Base-by-base conservation (phyloP, 768 basidiomycete genomes). In the Dioszegia aurantiaca region DNA sequence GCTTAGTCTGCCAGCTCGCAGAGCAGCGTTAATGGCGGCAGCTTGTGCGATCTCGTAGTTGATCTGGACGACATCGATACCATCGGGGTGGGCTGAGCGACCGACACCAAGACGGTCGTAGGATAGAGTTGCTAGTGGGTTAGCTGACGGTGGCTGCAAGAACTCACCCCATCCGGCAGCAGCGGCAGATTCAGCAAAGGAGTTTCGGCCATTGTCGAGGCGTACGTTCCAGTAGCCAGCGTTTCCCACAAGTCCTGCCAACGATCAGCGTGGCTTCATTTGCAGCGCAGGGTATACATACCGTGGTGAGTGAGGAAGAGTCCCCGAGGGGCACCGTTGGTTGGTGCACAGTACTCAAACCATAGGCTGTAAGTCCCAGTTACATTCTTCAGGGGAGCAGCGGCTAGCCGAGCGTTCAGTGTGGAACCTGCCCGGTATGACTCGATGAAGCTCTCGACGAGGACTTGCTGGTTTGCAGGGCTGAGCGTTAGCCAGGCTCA, bases 101-200 rank as follows among this genome's bases (percentile, higher is more conserved):
- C 66, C 66, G 28, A 68, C 66, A 39, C 69, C 69, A 12, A 71
- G 53, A 40, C 69, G 59, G 39, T 71, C 69, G 52, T 71, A 71
- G 4, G 65, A 60, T 0, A 71, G 61, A 3, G 69, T 71, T 8
- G 69, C 63, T 59, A n/a, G n/a, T n/a, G n/a, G n/a, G n/a, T n/a
- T n/a, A n/a, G n/a, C n/a, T 23, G 27, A 23, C 10, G 8, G 5
- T n/a, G 10, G 17, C 16, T 2, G 17, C 9, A 10, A 2, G 30
- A n/a, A 54, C 59, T 54, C 53, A 60, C 59, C 55, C 48, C 55
- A 61, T 36, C 60, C 63, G 3, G 63, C 63, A 19, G 61, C 63
- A 4, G 63, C 63, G n/a, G 67, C 67, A 39, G 41, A 49, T 39
- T 68, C 58, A 39, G 59, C 63, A 31, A 68, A 68, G n/a, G 67